Evolutionary conservation across 106 monocot species (phyloP).

Genomic region (Dendrobium officinale): DNA sequence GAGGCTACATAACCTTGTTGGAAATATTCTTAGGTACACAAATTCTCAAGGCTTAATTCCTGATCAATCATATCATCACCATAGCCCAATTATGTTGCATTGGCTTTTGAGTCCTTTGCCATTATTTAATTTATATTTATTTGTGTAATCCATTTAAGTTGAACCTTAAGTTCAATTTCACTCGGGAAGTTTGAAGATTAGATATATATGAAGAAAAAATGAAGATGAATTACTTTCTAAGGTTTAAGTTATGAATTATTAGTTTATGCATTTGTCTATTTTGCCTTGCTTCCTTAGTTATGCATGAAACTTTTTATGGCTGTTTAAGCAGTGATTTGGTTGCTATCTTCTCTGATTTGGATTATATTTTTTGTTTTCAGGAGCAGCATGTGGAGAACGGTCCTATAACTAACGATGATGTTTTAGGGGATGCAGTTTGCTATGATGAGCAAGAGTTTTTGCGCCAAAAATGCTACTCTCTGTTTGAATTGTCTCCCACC

Average conservation of each 20-base stretch:
- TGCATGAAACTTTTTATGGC: not conserved
- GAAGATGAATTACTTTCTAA: not conserved
- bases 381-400: constrained; percentile 30
- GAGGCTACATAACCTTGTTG: not conserved
- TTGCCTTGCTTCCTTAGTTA: not conserved
- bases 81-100: not conserved
- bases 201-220: not conserved
- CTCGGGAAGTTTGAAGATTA: not conserved
- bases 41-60: not conserved
- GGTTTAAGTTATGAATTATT: not conserved
- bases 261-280: too few species aligned
- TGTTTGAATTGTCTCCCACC: constrained; percentile 39
- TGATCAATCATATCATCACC: not conserved
- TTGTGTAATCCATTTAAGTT: not conserved
- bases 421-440: constrained; percentile 61
- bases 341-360: not conserved
- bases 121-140: not conserved
- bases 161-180: not conserved
- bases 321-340: not conserved
- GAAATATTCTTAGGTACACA: not conserved
- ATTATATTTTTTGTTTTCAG: constrained; percentile 21
- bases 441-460: constrained; percentile 47
- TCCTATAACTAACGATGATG: constrained; percentile 62
- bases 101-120: not conserved
- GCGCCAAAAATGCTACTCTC: constrained; percentile 42